Base-by-base conservation (phyloP, 1,284 basidiomycete genomes). In the Xanthoconium separans region DNA sequence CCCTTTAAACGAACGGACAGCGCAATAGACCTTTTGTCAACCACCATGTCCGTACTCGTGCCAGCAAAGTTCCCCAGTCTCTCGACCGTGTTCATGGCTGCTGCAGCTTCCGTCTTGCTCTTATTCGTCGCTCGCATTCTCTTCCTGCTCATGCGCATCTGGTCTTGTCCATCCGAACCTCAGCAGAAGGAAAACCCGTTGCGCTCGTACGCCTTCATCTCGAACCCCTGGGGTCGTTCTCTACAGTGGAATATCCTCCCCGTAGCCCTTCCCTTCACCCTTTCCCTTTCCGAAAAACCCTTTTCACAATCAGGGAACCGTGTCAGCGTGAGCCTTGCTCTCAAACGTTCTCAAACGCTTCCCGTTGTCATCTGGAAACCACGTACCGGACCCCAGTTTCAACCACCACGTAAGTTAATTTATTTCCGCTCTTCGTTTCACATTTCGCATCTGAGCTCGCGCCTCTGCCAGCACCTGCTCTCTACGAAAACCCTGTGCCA, bases 351-450 rank as follows among this genome's bases (percentile, higher is more conserved):
- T 15, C 61, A 59, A 18, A 37, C 30, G 3, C 45, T 68, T 7
- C 58, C 59, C 15, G 36, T 69, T 4, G 31, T 50, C 8, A 65
- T 53, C 31, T 68, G 66, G 66, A 55, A 44, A 6, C 48, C 43
- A 18, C 65, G 68, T n/a, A 42, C 55, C 34, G 58, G 55, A 13
- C 65, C 70, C n/a, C 65, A 47, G 40, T 69, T 69, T 37, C 68
- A 69, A 36, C 65, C 69, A 0, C 70, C 68, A 40, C 69, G 66
- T 69, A 51, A 69, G 66, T 60, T 51, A 51, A 69, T 70, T 60
- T 51, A 24, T 29, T 33, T 15, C 20, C 8, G 2, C 22, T 11
- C 30, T 22, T 49, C 13, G 18, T 27, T 33, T 31, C 40, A 44
- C 20, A n/a, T 48, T 44, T 16, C n/a, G 18, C 22, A 10, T 49